Evolutionary conservation across 495 filamentous ascomycete species (phyloP).

Genomic region (Podospora australis): DNA sequence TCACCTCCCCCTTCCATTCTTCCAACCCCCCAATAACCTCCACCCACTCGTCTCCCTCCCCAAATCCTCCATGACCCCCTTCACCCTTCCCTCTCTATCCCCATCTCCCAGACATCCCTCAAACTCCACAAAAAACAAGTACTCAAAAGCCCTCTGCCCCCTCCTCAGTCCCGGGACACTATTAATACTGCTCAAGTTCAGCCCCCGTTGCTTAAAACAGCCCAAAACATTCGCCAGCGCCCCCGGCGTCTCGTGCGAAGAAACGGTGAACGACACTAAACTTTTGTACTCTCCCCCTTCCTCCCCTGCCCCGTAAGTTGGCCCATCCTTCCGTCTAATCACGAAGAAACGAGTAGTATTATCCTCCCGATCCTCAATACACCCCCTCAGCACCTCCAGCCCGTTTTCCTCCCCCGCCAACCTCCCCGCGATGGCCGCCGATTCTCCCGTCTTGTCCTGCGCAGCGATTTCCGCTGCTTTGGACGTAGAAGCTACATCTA

Average conservation of each 20-base stretch:
- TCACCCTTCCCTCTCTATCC: slow-evolving; percentile 44
- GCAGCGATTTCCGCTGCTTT: slow-evolving; percentile 72
- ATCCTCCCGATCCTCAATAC: slow-evolving; percentile 75
- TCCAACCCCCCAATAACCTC: slow-evolving; percentile 53
- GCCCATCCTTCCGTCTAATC: slow-evolving; percentile 26
- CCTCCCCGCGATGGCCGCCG: slow-evolving; percentile 70
- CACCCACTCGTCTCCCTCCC: slow-evolving; percentile 37
- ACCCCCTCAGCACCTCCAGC: slow-evolving; percentile 60
- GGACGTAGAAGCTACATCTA: slow-evolving; percentile 83
- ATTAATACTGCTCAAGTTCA: slow-evolving; percentile 90
- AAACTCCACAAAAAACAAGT: slow-evolving; percentile 93
- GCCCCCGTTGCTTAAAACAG: slow-evolving; percentile 60
- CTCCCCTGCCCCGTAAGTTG: slow-evolving; percentile 6
- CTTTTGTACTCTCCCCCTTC: slow-evolving; percentile 48
- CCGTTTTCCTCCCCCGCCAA: slow-evolving; percentile 63
- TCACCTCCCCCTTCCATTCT: slow-evolving; percentile 26
- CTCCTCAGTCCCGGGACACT: slow-evolving; percentile 68
- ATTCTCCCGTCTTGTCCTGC: slow-evolving; percentile 48
- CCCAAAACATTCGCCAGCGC: slow-evolving; percentile 73
- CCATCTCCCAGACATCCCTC: slow-evolving; percentile 47
- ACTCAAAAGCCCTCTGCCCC: slow-evolving; percentile 64
- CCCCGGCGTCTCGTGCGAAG: slow-evolving; percentile 62
- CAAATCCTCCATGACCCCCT: slow-evolving; percentile 40
- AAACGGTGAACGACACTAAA: slow-evolving; percentile 73
- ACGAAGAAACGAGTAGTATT: slow-evolving; percentile 90